Conservation (phyloP, 257 asterid species). For the Nicotiana sylvestris region DNA sequence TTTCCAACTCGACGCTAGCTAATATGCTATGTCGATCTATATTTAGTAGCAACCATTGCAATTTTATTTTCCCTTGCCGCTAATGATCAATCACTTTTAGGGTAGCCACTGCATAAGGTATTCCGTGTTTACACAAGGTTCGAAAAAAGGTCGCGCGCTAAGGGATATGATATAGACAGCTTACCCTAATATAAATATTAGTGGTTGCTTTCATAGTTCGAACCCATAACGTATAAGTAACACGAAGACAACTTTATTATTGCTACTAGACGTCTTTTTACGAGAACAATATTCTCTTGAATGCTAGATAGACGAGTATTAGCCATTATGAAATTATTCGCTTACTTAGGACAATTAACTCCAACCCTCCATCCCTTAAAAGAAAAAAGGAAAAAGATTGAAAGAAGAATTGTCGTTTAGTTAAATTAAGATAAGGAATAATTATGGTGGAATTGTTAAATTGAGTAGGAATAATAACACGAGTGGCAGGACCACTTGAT, state of each 20-base stretch:
- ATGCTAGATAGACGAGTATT: neutral
- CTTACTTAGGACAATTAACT: neutral
- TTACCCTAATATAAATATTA: too few relatives aligned
- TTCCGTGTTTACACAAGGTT: too few relatives aligned
- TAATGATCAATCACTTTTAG: neutral
- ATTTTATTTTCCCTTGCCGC: neutral
- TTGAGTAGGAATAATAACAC: constrained; percentile 10
- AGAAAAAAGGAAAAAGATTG: too few relatives aligned
- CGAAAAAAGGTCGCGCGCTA: too few relatives aligned
- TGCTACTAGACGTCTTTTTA: too few relatives aligned
- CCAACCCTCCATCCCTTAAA: too few relatives aligned
- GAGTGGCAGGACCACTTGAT: constrained; percentile 22
- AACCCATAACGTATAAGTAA: too few relatives aligned
- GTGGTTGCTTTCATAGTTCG: too few relatives aligned
- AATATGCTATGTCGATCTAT: neutral
- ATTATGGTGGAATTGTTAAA: constrained; percentile 7
- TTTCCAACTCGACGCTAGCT: neutral
- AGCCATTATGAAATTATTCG: constrained; percentile 7
- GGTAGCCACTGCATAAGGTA: too few relatives aligned
- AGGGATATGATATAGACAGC: too few relatives aligned
- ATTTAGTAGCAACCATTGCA: neutral
- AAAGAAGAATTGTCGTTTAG: neutral
- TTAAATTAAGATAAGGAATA: neutral
- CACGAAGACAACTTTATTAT: too few relatives aligned
- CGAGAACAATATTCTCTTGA: neutral